Evolutionary conservation across 2,329 filamentous ascomycete species (phyloP).

Genomic region (Ophiostoma fasciatum): DNA sequence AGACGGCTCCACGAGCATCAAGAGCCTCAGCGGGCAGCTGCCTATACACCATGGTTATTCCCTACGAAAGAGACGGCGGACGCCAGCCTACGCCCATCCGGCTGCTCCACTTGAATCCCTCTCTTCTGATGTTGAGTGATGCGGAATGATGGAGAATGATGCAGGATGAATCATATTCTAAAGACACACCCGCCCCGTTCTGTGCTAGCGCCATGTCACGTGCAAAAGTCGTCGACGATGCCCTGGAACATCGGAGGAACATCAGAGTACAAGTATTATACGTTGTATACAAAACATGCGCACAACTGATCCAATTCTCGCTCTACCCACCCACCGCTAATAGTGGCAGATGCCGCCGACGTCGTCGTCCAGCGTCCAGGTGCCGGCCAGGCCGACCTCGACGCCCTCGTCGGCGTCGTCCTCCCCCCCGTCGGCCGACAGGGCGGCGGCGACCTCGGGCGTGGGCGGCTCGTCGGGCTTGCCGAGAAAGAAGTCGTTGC

Average conservation of each 20-base stretch:
- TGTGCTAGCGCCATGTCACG: neutral
- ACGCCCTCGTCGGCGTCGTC: constrained; percentile 19
- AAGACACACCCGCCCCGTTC: constrained; percentile 3
- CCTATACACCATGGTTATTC: too few relatives aligned
- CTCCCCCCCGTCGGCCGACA: constrained; percentile 15
- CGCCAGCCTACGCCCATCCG: too few relatives aligned
- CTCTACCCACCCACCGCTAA: constrained; percentile 14
- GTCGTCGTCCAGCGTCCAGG: constrained; percentile 77
- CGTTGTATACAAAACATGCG: too few relatives aligned
- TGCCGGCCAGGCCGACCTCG: constrained; percentile 58
- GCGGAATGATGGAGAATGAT: constrained; percentile 9
- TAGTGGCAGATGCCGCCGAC: constrained; percentile 50
- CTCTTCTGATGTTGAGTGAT: too few relatives aligned
- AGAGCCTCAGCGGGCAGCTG: too few relatives aligned
- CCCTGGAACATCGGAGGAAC: too few relatives aligned
- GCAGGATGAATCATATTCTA: constrained; percentile 13
- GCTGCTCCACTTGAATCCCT: too few relatives aligned
- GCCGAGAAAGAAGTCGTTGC: constrained; percentile 42
- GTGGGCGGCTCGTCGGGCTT: constrained; percentile 28
- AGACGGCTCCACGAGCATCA: neutral
- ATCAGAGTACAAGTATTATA: too few relatives aligned
- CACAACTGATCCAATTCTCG: too few relatives aligned
- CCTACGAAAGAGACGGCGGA: neutral
- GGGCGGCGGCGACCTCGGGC: constrained; percentile 18
- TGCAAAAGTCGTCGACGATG: too few relatives aligned